phyloP scores from a whole-genome alignment of 2,329 filamentous ascomycete species.

The Chaetomiaceae sp. region DNA sequence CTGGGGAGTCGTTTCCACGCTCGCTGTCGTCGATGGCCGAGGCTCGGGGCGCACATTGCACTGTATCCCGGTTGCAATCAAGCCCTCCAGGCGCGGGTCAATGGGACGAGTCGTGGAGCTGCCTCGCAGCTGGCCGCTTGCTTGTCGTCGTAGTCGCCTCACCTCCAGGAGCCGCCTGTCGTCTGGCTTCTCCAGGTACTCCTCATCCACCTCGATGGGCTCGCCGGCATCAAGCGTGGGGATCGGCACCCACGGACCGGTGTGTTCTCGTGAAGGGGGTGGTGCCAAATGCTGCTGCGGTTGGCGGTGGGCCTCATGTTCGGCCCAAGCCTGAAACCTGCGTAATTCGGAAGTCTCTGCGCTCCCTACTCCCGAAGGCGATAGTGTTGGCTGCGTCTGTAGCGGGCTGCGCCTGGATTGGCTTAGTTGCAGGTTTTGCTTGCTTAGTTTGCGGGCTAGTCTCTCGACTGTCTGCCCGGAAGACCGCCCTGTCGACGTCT shows the following conservation, averaged over 20 bases:
- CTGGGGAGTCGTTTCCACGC: no score
- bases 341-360: background rate
- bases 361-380: background rate
- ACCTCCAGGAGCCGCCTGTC: background rate
- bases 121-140: background rate
- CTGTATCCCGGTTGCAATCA: constrained; percentile 19
- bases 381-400: constrained; percentile 1
- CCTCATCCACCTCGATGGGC: constrained; percentile 11
- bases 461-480: constrained; percentile 15
- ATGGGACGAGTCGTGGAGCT: constrained; percentile 6
- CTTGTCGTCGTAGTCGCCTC: background rate
- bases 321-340: constrained; percentile 7
- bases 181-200: background rate
- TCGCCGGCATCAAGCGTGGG: no score
- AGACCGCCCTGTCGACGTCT: background rate
- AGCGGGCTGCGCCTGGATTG: background rate
- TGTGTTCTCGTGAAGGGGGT: background rate
- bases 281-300: background rate
- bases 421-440: constrained; percentile 22
- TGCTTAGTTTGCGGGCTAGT: constrained; percentile 24
- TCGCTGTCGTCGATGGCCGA: constrained; percentile 1
- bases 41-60: constrained; percentile 20
- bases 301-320: constrained; percentile 15
- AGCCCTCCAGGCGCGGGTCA: constrained; percentile 16
- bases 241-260: background rate